Conservation (phyloP, 495 filamentous ascomycete species). For the Mycothermus thermophilus region DNA sequence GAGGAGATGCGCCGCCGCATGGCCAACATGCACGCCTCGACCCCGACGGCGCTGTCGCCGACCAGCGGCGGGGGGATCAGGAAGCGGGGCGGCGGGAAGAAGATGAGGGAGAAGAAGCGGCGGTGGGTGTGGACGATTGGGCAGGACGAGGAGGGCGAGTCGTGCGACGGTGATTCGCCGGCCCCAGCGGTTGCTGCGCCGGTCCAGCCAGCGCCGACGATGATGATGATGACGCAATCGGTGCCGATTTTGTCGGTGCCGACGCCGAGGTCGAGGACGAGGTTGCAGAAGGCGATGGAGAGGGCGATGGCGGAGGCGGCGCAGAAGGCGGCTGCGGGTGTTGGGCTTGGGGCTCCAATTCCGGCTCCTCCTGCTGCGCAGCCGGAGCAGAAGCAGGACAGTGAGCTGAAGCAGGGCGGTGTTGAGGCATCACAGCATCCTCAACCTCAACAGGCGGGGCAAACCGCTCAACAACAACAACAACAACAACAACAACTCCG, state of each 20-base stretch:
- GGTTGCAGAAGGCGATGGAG: slow-evolving; percentile 5
- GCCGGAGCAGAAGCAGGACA: not conserved
- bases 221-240: not conserved
- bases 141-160: slow-evolving; percentile 30
- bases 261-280: slow-evolving; percentile 6
- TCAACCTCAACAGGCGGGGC: not conserved
- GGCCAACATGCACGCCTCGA: slow-evolving; percentile 28
- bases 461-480: not conserved
- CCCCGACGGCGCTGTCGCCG: slow-evolving; percentile 17
- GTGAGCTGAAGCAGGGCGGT: no score
- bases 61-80: slow-evolving; percentile 26
- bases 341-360: not conserved
- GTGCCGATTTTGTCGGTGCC: slow-evolving; percentile 4
- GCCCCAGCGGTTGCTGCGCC: not conserved
- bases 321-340: no score
- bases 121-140: slow-evolving; percentile 42
- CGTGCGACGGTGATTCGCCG: slow-evolving; percentile 12
- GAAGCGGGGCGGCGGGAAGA: slow-evolving; percentile 18
- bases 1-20: slow-evolving; percentile 43
- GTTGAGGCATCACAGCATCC: no score
- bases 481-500: not conserved
- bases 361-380: not conserved
- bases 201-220: not conserved
- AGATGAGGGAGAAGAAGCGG: slow-evolving; percentile 36
- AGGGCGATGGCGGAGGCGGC: not conserved